These are phyloP conservation scores for Mortierella polycephala DNA, from an alignment of 371 early-diverging fungal species.

Conservation along the genomic window DNA sequence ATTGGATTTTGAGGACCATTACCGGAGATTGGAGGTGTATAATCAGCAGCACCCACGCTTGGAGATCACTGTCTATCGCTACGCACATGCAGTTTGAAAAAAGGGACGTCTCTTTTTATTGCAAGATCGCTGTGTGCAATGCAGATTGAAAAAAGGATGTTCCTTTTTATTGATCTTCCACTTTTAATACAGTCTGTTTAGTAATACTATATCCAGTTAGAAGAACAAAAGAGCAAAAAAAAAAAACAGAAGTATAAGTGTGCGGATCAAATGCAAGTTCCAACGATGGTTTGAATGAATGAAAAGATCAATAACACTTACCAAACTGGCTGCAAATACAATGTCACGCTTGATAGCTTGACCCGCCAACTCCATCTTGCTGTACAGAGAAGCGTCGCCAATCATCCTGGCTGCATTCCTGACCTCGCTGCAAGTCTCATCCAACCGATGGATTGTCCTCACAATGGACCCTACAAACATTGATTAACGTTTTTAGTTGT, in stretches of 20 bases:
- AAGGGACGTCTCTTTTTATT: neutral
- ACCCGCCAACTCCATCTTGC: conserved; percentile 95
- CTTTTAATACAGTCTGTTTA: neutral
- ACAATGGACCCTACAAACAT: conserved; percentile 84
- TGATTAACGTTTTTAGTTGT: neutral
- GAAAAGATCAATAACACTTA: conserved; percentile 49
- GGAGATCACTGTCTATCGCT: conserved; percentile 48
- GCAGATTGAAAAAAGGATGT: neutral
- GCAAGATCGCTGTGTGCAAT: no score
- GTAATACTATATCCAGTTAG: conserved; percentile 3
- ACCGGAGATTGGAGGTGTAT: conserved; percentile 34
- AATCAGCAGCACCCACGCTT: conserved; percentile 27
- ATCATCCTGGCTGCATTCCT: conserved; percentile 93
- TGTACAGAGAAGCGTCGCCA: conserved; percentile 93
- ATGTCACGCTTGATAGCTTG: conserved; percentile 97
- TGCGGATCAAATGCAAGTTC: neutral
- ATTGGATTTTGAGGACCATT: conserved; percentile 42
- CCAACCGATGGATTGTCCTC: conserved; percentile 95
- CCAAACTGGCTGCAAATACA: conserved; percentile 97
- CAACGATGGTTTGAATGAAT: no score
- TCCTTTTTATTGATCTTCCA: neutral
- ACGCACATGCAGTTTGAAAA: conserved; percentile 41
- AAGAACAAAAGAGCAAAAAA: conserved; percentile 3
- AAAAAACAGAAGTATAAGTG: neutral
- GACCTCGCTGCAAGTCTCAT: conserved; percentile 98